Evolutionary conservation across 2,329 filamentous ascomycete genomes (phyloP), one percentile per base, ranked within the genome.

Genomic region (Aspergillus unguis): DNA sequence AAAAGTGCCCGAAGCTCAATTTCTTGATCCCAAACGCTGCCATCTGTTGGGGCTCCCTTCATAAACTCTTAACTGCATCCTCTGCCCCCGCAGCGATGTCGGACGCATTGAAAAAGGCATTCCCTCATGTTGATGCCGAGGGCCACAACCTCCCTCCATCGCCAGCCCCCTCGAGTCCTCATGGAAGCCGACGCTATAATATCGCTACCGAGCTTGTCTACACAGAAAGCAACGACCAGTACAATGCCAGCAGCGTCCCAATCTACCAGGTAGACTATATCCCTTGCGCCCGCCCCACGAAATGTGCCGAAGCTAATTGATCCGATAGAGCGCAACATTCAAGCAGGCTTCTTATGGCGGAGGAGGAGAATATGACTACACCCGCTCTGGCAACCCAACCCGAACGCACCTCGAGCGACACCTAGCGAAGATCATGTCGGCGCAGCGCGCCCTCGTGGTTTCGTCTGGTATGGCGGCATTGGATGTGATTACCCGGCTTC

Each of bases 361-460:
- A 54, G 90, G 90, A 55, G 88, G 84, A 61, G 92, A 97, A 73
- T 99, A 97, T 74, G 94, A 99, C 77, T 99, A 99, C 78, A 97
- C 94, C 55, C 89, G 95, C 56, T 97, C 92, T 33, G 94, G 94
- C 52, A 99, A 99, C 71, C 94, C 94, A 17, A 99, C 94, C 53
- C 85, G 94, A 60, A 95, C 92, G 32, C 94, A 99, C 68, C 84
- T 99, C 58, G 94, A 99, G 77, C 85, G 92, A 54, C 94, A 99
- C 73, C 80, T 99, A 64, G 94, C 95, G 67, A 99, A 99, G 82
- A 95, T 99, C 71, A 99, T 99, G 95, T 92, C 90, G 63, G 94
- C 94, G 42, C 85, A 85, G 65, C 88, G 95, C 52, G 90, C 90
- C 7, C 83, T 99, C 46, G 92, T 95, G 44, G 92, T 97, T 41